Conservation (phyloP, 106 monocot species). For the Dioscorea zingiberensis region DNA sequence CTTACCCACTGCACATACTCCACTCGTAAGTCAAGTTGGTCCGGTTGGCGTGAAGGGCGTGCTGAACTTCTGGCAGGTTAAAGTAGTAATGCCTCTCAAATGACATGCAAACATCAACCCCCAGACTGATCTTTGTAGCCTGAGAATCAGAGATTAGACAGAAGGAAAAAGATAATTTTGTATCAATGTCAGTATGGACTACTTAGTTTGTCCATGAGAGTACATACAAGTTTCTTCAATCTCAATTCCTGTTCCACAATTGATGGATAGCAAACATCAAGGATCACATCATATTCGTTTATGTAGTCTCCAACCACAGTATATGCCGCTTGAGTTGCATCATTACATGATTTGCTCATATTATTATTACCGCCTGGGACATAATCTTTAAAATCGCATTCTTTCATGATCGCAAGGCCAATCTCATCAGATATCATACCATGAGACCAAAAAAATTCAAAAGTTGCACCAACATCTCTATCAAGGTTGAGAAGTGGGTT, state of each 20-base stretch:
- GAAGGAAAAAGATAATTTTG: too few relatives aligned
- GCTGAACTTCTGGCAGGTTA: slow-evolving; percentile 86
- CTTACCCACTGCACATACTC: slow-evolving; percentile 94
- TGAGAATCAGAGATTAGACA: slow-evolving; percentile 1
- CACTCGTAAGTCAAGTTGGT: slow-evolving; percentile 70
- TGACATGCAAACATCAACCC: slow-evolving; percentile 94
- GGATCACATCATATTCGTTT: slow-evolving; percentile 78
- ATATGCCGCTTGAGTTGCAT: slow-evolving; percentile 58
- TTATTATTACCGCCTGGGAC: slow-evolving; percentile 44
- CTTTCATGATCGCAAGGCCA: slow-evolving; percentile 49
- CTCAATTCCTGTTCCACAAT: slow-evolving; percentile 88
- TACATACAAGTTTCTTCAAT: slow-evolving; percentile 64
- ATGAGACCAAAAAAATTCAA: slow-evolving; percentile 93
- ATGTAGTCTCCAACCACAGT: slow-evolving; percentile 69
- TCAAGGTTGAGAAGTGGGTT: slow-evolving; percentile 94
- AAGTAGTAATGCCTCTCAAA: slow-evolving; percentile 81
- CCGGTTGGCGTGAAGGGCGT: slow-evolving; percentile 94
- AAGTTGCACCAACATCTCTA: slow-evolving; percentile 63
- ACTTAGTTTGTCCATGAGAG: not conserved
- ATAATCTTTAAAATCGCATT: slow-evolving; percentile 91
- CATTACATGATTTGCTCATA: slow-evolving; percentile 58
- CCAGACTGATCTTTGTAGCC: slow-evolving; percentile 81
- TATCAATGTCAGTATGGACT: too few relatives aligned
- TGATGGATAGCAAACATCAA: slow-evolving; percentile 91
- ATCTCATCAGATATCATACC: slow-evolving; percentile 97